phyloP scores from a whole-genome alignment of 306 rosid genomes.

The Canavalia gladiata region DNA sequence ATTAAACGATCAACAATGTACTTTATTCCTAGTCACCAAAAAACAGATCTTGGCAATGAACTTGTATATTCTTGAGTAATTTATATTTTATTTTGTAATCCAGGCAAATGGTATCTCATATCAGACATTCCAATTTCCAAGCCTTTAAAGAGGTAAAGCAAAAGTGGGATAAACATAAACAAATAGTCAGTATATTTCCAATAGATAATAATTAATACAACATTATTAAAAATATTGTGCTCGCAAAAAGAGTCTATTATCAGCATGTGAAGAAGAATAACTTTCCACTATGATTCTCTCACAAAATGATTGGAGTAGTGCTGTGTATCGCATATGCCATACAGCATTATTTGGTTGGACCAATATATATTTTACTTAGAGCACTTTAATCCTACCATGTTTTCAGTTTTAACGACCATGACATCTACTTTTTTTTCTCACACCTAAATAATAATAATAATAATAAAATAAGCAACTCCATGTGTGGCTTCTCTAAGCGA shows the following conservation, averaged over 20 bases:
- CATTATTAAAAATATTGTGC: slow-evolving; percentile 8
- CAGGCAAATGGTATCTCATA: slow-evolving; percentile 6
- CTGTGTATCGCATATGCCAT: slow-evolving; percentile 45
- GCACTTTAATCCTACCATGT: no score
- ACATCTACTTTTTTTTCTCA: no score
- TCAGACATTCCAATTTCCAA: neutral
- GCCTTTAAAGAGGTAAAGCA: neutral
- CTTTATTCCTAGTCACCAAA: no score
- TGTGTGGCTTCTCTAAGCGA: no score
- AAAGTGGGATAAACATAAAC: neutral
- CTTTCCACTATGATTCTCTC: slow-evolving; percentile 35
- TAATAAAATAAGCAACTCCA: no score
- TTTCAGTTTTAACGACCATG: no score
- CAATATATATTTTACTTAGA: neutral
- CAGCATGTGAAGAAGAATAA: slow-evolving; percentile 48
- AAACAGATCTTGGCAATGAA: no score
- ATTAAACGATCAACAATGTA: no score
- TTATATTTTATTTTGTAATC: neutral
- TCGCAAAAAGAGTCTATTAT: slow-evolving; percentile 22
- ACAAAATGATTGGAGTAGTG: slow-evolving; percentile 53
- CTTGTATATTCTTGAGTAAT: neutral
- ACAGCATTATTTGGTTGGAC: slow-evolving; percentile 54
- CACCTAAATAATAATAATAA: no score
- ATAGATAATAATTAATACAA: neutral
- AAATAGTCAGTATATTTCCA: neutral